phyloP scores from a whole-genome alignment of 148 eudicot genomes.

The Euryodendron excelsum region DNA sequence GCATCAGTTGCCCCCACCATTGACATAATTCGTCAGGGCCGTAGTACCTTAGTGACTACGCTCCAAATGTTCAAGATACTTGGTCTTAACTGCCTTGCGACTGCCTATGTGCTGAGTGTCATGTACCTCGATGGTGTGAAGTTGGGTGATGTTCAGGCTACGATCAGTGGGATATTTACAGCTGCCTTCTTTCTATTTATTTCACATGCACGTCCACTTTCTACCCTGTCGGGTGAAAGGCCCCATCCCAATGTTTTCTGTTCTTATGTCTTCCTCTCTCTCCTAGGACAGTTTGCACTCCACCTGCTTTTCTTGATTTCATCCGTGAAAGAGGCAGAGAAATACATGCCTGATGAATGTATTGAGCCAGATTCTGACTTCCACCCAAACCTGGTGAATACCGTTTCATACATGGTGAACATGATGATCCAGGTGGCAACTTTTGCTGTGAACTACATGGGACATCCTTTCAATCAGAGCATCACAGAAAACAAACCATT shows the following conservation, averaged over 20 bases:
- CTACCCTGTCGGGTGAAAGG: conserved; percentile 64
- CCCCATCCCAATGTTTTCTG: conserved; percentile 92
- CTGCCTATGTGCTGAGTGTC: conserved; percentile 90
- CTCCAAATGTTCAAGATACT: conserved; percentile 97
- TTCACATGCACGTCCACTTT: conserved; percentile 86
- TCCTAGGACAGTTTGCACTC: conserved; percentile 77
- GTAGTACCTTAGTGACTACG: conserved; percentile 92
- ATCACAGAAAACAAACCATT: conserved; percentile 81
- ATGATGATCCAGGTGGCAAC: conserved; percentile 98
- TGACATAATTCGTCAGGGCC: conserved; percentile 88
- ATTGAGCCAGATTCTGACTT: conserved; percentile 89
- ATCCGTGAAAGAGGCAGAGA: conserved; percentile 89
- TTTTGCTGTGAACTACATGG: conserved; percentile 97
- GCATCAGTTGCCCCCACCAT: conserved; percentile 83
- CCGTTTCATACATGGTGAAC: conserved; percentile 87
- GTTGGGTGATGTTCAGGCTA: conserved; percentile 88
- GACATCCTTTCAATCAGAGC: conserved; percentile 95
- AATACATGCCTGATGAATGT: conserved; percentile 97
- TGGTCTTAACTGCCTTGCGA: conserved; percentile 92
- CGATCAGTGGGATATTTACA: conserved; percentile 87
- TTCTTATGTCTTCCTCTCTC: conserved; percentile 71
- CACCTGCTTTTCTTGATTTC: conserved; percentile 73
- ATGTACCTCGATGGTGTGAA: conserved; percentile 95
- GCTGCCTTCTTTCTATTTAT: conserved; percentile 94
- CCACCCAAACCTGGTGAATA: conserved; percentile 87